Evolutionary conservation across 768 basidiomycete genomes (phyloP).

Genomic region (Rhodosporidiobolus odoratus): DNA sequence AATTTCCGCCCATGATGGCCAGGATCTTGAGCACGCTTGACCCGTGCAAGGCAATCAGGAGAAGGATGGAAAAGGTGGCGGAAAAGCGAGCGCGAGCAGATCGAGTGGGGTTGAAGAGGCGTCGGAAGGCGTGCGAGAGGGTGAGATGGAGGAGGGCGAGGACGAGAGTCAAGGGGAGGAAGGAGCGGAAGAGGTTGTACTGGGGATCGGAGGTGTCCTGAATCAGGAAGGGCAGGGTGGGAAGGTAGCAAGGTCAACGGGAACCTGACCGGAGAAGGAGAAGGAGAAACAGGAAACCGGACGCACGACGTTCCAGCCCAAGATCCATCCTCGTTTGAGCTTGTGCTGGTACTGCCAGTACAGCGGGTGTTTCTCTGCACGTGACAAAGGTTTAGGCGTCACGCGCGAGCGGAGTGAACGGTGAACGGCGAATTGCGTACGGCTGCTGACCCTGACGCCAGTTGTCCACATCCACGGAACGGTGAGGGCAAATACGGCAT

Average conservation of each 20-base stretch:
- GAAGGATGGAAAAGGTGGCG: constrained; percentile 57
- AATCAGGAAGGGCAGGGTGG: background rate
- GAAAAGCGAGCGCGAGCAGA: constrained; percentile 56
- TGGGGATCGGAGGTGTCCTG: constrained; percentile 92
- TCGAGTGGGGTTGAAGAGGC: constrained; percentile 20
- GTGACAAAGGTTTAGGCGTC: too few species aligned
- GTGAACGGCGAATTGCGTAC: constrained; percentile 52
- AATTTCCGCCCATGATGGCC: constrained; percentile 66
- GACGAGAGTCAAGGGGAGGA: constrained; percentile 60
- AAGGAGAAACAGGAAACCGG: background rate
- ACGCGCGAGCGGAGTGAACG: background rate
- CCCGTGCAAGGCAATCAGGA: constrained; percentile 75
- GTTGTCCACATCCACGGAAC: constrained; percentile 72
- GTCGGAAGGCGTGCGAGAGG: constrained; percentile 55
- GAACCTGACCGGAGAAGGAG: constrained; percentile 1
- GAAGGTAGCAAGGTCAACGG: too few species aligned
- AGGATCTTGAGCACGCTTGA: constrained; percentile 71
- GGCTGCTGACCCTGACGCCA: constrained; percentile 63
- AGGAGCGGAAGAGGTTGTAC: constrained; percentile 78
- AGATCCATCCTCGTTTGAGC: constrained; percentile 73
- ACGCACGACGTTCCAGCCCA: constrained; percentile 70
- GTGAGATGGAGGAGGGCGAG: constrained; percentile 57
- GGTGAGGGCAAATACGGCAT: constrained; percentile 56
- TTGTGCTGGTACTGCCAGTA: constrained; percentile 53
- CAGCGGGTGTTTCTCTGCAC: constrained; percentile 4